Evolutionary conservation across 768 basidiomycete species (phyloP).

Genomic region (Collybia sordida): DNA sequence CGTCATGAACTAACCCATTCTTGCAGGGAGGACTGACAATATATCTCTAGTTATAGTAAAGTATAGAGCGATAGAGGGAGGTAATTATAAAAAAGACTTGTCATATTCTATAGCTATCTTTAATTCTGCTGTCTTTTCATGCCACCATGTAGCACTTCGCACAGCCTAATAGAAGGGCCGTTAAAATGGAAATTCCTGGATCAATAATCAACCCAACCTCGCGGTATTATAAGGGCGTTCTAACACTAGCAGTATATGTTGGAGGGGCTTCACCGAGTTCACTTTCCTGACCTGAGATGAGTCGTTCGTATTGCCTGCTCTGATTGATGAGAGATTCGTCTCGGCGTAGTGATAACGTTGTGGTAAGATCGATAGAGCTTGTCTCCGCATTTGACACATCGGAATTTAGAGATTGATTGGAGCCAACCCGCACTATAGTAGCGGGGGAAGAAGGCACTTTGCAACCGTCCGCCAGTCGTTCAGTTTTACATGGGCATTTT

Average conservation of each 20-base stretch:
- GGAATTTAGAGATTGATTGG: constrained; percentile 35
- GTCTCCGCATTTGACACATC: constrained; percentile 34
- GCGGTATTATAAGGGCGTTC: constrained; percentile 2
- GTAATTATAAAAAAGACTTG: no score
- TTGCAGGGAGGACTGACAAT: constrained; percentile 51
- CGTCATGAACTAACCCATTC: background rate
- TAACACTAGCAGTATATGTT: constrained; percentile 45
- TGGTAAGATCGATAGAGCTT: constrained; percentile 27
- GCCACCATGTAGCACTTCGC: background rate
- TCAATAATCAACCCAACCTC: background rate
- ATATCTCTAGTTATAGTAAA: constrained; percentile 18
- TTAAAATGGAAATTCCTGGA: no score
- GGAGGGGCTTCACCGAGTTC: constrained; percentile 86
- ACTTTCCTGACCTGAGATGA: constrained; percentile 81
- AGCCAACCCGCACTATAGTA: constrained; percentile 28
- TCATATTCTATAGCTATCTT: no score
- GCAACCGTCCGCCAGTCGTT: background rate
- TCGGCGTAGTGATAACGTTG: constrained; percentile 28
- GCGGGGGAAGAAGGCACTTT: constrained; percentile 4
- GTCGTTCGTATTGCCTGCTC: constrained; percentile 66
- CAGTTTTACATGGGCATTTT: constrained; percentile 47
- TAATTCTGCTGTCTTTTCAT: no score
- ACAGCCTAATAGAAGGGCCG: background rate
- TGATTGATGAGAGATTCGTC: constrained; percentile 39
- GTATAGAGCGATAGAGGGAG: no score